Conservation (phyloP, 768 basidiomycete genomes). For the Plicaturopsis crispa region DNA sequence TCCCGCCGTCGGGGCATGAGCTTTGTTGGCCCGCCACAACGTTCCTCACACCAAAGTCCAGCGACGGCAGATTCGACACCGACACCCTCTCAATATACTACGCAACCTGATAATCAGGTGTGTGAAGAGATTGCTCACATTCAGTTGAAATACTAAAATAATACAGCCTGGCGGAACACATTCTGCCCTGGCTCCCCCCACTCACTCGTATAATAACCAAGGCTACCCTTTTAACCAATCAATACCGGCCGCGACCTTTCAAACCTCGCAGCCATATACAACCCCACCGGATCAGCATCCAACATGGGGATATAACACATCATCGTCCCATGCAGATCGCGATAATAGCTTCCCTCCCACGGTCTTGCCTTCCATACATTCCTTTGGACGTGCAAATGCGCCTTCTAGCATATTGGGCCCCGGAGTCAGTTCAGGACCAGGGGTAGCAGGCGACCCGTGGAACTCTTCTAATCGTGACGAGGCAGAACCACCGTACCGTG, state of each 20-base stretch:
- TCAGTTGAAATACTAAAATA: conserved; percentile 27
- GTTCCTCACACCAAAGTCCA: conserved; percentile 36
- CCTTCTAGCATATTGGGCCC: conserved; percentile 1
- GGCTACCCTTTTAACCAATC: conserved; percentile 37
- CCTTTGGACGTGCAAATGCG: conserved; percentile 33
- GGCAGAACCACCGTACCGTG: conserved; percentile 33
- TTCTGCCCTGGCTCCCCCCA: conserved; percentile 17
- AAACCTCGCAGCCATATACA: conserved; percentile 33
- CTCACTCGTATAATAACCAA: conserved; percentile 32
- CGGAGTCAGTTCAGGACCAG: conserved; percentile 15
- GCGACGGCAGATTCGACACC: conserved; percentile 40
- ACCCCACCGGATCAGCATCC: conserved; percentile 36
- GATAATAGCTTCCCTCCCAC: conserved; percentile 42
- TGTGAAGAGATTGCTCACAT: conserved; percentile 9
- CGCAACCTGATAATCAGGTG: conserved; percentile 38
- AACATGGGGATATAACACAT: conserved; percentile 47
- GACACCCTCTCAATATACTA: conserved; percentile 32
- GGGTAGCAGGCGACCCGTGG: conserved; percentile 20
- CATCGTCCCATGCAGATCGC: conserved; percentile 33
- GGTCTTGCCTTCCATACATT: conserved; percentile 45
- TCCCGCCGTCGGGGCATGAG: background rate
- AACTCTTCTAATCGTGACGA: conserved; percentile 21
- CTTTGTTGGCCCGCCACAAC: conserved; percentile 22
- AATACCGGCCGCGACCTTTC: conserved; percentile 31
- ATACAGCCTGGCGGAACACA: conserved; percentile 14